phyloP scores from a whole-genome alignment of 129 eudicot species.

The Chrysanthemum lavandulifolium region DNA sequence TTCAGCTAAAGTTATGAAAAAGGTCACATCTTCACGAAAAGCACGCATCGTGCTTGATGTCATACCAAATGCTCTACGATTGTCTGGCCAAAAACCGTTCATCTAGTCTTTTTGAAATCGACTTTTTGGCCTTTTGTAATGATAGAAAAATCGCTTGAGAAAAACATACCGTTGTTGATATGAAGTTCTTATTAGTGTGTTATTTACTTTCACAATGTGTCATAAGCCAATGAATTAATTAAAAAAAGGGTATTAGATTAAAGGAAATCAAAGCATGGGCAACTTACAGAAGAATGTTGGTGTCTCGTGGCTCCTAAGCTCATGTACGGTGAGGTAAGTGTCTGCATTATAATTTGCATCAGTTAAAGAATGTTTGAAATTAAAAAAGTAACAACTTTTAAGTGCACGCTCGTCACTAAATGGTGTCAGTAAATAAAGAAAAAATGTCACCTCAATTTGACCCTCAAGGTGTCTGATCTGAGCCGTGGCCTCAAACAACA shows the following conservation, averaged over 20 bases:
- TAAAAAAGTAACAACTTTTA: slow-evolving; percentile 37
- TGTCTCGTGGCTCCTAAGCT: slow-evolving; percentile 49
- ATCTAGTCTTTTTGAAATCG: no score
- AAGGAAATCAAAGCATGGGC: slow-evolving; percentile 25
- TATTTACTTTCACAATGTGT: background rate
- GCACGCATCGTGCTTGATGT: no score
- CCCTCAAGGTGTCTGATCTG: slow-evolving; percentile 90
- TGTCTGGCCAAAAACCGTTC: no score
- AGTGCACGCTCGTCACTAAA: slow-evolving; percentile 44
- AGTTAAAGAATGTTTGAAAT: slow-evolving; percentile 31
- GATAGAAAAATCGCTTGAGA: no score
- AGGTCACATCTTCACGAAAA: no score
- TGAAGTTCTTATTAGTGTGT: no score
- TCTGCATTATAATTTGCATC: slow-evolving; percentile 43
- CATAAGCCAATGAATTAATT: slow-evolving; percentile 42
- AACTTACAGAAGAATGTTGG: slow-evolving; percentile 82
- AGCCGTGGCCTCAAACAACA: slow-evolving; percentile 87
- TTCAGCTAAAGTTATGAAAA: no score
- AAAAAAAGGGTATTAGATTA: background rate
- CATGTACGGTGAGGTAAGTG: slow-evolving; percentile 74
- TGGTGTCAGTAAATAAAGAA: slow-evolving; percentile 25
- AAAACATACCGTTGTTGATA: no score
- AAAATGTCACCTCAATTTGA: slow-evolving; percentile 77
- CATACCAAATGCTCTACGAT: no score
- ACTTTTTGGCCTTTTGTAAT: no score